Base-by-base conservation (phyloP, 2,329 filamentous ascomycete genomes). In the Microcera coccophila region DNA sequence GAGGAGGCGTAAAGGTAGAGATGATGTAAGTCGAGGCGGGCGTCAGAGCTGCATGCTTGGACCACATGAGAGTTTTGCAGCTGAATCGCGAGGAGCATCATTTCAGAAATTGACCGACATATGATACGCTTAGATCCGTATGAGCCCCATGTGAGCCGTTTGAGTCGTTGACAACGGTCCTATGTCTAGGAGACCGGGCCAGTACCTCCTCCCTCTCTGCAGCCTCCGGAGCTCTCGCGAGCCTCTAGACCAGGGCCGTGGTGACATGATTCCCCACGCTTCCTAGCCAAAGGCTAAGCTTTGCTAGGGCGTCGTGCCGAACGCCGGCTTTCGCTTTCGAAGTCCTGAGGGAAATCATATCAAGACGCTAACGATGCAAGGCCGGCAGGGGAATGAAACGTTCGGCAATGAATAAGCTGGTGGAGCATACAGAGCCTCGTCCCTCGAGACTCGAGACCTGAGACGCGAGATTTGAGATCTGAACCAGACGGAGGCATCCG, bases 231-330 rank as follows among this genome's bases (percentile, higher is more conserved):
- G 9, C 24, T 28, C 24, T 28, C 9, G 14, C 24, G 31, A 33
- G 15, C 31, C 33, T 20, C 8, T 20, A 16, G 17, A 9, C n/a
- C 33, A 34, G 33, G 40, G 42, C 38, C 37, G 36, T 22, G 44
- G 44, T 52, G 45, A 48, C 41, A 53, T 50, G 44, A 46, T 53
- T 55, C 42, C 44, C 50, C 50, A 47, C 45, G 41, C 43, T 53
- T 36, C 44, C 49, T 45, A 26, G 14, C 26, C n/a, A 18, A 44
- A 41, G 43, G 49, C 53, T 57, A 55, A 53, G 48, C 54, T 57
- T 53, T 45, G 42, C 45, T 54, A 36, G 52, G 45, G 42, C 22
- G 41, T 32, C 21, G 42, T 55, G 43, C 41, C 45, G 43, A 42
- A 41, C 44, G 45, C 50, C 39, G 44, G 44, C 42, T 26, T 16